A percentile compares a stretch with the other conserved stretches of the same genome.
Evolutionary conservation across 78 protist genomes (phyloP).

Genomic region (Dictyostelium brefeldianum): DNA sequence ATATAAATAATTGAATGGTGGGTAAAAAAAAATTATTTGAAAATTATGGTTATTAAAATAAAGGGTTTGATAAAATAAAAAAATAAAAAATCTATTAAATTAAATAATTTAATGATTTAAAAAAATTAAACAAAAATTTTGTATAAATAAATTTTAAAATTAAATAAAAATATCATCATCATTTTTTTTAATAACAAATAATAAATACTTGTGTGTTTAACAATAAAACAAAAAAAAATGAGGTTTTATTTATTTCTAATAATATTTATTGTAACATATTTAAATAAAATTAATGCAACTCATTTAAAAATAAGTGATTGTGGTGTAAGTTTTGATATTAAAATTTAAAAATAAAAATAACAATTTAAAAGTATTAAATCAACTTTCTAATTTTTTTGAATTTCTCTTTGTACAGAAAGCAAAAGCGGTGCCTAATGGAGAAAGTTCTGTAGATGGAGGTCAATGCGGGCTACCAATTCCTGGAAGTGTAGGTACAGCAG

Average conservation of each 20-base stretch:
- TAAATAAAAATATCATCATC: no score
- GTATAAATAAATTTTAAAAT: no score
- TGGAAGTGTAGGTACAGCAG: background rate
- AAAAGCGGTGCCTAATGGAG: background rate
- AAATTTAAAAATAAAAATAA: background rate
- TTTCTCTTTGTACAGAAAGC: background rate
- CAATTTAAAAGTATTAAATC: background rate
- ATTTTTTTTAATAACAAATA: no score
- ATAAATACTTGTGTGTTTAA: no score
- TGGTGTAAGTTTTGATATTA: background rate
- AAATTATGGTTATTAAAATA: no score
- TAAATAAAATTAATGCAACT: background rate
- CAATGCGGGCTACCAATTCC: conserved; percentile 24
- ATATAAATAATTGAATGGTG: no score
- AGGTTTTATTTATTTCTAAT: background rate
- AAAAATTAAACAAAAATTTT: no score
- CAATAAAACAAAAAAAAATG: background rate
- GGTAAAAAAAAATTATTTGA: no score
- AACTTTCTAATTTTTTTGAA: no score
- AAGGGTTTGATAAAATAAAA: no score
- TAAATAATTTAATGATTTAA: no score
- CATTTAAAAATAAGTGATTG: conserved; percentile 3
- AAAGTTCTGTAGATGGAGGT: background rate
- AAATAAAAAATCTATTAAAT: no score
- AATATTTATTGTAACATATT: background rate